Percentiles rank a stretch among this genome's conserved stretches.
phyloP scores from a whole-genome alignment of 768 basidiomycete species.

The Serendipita sp. region DNA sequence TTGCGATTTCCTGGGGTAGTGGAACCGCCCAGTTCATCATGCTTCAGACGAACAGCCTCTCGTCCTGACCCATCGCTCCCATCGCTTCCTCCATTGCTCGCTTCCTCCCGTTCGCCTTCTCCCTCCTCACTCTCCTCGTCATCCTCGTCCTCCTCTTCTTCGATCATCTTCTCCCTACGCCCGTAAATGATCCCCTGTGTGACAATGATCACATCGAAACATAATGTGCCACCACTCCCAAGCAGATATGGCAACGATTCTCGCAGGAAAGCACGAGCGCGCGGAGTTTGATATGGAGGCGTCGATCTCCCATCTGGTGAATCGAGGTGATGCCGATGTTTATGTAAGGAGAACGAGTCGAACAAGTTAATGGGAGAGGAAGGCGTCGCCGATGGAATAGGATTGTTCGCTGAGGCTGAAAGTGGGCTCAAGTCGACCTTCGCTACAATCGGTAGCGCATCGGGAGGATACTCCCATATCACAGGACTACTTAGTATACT shows the following conservation, averaged over 20 bases:
- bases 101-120: too few relatives aligned
- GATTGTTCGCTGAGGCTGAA: conserved; percentile 38
- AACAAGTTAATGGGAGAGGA: background rate
- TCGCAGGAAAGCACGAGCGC: background rate
- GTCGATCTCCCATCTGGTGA: background rate
- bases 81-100: too few relatives aligned
- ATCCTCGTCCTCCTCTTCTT: background rate
- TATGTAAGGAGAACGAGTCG: background rate
- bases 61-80: too few relatives aligned
- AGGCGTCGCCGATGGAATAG: background rate
- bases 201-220: conserved; percentile 89
- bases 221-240: conserved; percentile 81
- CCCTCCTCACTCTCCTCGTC: background rate
- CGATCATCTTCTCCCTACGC: background rate
- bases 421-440: conserved; percentile 62
- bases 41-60: too few relatives aligned
- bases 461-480: conserved; percentile 32
- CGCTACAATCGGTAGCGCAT: conserved; percentile 23
- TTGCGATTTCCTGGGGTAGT: too few relatives aligned
- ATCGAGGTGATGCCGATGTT: background rate
- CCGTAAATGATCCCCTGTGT: conserved; percentile 70
- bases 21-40: too few relatives aligned
- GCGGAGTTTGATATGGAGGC: background rate
- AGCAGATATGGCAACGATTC: conserved; percentile 40
- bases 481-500: conserved; percentile 74